These are phyloP conservation scores for Lepidium africanum DNA, from an alignment of 345 rosid genomes.

Conservation along the genomic window DNA sequence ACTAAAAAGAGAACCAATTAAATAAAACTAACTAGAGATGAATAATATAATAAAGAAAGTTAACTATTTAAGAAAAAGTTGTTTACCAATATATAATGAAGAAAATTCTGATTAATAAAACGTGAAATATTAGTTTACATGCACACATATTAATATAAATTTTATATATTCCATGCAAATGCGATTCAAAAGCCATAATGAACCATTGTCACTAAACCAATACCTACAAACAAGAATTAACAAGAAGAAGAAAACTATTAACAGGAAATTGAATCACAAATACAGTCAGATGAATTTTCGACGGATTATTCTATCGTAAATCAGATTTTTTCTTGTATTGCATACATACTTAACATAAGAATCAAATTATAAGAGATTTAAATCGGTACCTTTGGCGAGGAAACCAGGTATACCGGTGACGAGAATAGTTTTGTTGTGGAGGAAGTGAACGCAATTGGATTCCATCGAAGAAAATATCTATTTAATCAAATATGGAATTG, in stretches of 20 bases:
- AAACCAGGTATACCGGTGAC: slow-evolving; percentile 27
- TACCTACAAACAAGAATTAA: too few species aligned
- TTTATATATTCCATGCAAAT: background rate
- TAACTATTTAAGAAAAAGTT: background rate
- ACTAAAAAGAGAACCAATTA: background rate
- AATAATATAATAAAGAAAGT: background rate
- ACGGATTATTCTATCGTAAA: too few species aligned
- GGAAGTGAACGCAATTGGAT: slow-evolving; percentile 1
- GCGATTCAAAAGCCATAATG: background rate
- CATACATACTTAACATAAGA: background rate
- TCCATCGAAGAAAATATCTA: slow-evolving; percentile 10
- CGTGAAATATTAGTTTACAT: background rate
- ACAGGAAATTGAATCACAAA: background rate
- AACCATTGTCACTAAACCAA: background rate
- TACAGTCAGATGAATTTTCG: too few species aligned
- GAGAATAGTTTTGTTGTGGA: slow-evolving; percentile 18
- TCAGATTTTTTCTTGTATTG: too few species aligned
- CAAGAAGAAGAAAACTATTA: too few species aligned
- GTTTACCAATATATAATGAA: background rate
- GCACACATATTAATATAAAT: background rate
- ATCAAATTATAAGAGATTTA: background rate
- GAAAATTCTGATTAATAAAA: background rate
- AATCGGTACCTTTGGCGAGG: slow-evolving; percentile 22
- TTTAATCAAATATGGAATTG: background rate
- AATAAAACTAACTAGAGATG: background rate